Evolutionary conservation across 352 stramenopile species (phyloP).

Genomic region (Ophiocytium majus): DNA sequence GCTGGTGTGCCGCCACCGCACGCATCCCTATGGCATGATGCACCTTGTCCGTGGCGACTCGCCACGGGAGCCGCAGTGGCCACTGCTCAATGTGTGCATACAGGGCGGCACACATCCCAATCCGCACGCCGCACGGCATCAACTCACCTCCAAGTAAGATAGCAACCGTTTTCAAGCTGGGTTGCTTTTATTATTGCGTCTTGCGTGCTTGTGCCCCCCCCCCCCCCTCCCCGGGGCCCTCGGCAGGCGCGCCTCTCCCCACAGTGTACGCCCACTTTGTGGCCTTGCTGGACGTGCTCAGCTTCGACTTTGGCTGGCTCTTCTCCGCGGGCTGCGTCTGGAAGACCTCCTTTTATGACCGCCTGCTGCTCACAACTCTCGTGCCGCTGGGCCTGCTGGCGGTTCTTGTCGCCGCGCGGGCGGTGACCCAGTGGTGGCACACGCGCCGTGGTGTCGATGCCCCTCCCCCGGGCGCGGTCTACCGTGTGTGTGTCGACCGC

Average conservation of each 20-base stretch:
- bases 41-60: too few species aligned
- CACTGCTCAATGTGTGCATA: too few species aligned
- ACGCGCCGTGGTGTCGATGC: not conserved
- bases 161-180: too few species aligned
- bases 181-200: not conserved
- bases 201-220: not conserved
- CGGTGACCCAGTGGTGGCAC: not conserved
- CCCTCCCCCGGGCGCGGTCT: not conserved
- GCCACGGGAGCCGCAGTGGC: too few species aligned
- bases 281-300: constrained; percentile 23
- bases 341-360: constrained; percentile 32
- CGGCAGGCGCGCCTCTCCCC: not conserved
- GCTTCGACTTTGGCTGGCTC: constrained; percentile 39
- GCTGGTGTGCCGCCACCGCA: too few species aligned
- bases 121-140: too few species aligned
- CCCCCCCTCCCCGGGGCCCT: not conserved
- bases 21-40: too few species aligned
- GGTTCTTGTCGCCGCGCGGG: not conserved
- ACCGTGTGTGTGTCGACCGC: not conserved
- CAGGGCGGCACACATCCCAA: too few species aligned
- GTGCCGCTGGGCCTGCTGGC: constrained; percentile 11
- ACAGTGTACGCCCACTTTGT: not conserved
- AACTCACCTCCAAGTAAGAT: too few species aligned
- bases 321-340: constrained; percentile 43
- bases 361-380: constrained; percentile 34